A percentile compares a stretch with the other conserved stretches of the same genome.
phyloP scores from a whole-genome alignment of 257 asterid genomes.

The Solanum pinnatisectum region DNA sequence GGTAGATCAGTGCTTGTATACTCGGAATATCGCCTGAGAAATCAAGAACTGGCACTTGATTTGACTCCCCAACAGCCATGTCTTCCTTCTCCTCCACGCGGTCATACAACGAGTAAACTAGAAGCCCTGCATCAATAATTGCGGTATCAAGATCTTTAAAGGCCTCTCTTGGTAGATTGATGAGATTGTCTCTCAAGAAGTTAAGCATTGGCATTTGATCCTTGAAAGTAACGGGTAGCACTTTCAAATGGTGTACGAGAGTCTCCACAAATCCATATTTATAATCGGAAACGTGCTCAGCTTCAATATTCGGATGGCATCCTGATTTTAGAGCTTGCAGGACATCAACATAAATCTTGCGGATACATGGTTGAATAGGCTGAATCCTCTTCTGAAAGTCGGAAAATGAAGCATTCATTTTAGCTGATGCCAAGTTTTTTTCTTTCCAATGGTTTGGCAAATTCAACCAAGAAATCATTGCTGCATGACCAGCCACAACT shows the following conservation, averaged over 20 bases:
- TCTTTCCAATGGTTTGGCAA: neutral
- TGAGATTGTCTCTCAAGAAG: neutral
- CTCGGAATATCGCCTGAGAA: neutral
- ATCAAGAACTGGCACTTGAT: neutral
- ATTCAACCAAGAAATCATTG: neutral
- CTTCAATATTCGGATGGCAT: neutral
- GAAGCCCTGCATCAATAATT: neutral
- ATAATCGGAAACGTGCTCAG: neutral
- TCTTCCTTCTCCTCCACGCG: neutral
- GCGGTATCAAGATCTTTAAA: neutral
- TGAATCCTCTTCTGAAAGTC: neutral
- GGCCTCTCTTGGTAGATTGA: neutral
- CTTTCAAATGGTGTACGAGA: neutral
- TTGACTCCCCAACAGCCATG: neutral
- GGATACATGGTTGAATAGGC: neutral
- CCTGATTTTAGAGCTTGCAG: neutral
- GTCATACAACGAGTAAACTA: neutral
- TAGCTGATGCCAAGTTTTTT: neutral
- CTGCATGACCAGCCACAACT: neutral
- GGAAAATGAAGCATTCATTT: neutral
- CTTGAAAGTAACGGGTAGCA: neutral
- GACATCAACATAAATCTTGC: neutral
- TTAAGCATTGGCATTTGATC: neutral
- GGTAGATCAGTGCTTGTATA: neutral
- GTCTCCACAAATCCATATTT: neutral